Base-by-base conservation (phyloP, 139 green algal species). In the Dunaliella primolecta region DNA sequence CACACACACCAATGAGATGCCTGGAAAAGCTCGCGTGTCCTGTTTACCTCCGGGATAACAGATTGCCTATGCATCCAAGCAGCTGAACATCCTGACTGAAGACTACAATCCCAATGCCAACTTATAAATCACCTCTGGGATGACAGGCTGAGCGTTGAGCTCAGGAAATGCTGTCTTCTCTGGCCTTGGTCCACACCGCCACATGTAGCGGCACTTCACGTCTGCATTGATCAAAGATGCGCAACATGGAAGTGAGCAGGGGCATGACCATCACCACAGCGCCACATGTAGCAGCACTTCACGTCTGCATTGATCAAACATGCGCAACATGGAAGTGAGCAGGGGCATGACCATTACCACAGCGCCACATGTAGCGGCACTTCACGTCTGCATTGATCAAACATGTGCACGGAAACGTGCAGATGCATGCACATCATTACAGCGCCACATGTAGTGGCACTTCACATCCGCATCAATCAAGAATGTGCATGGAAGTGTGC, bases 261-360 rank as follows among this genome's bases (percentile, higher is more conserved):
- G n/a, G n/a, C n/a, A n/a, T n/a, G n/a, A n/a, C n/a, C n/a, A n/a
- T n/a, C n/a, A n/a, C 95, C 95, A 37, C 97, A 80, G 7, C 92
- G 88, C 95, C 94, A 97, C 79, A 99, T 94, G 91, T 92, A 99
- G 25, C 96, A 89, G 92, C 96, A 98, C 89, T 99, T 99, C 29
- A 87, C 55, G 80, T 92, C 89, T 90, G 85, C 32, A n/a, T n/a
- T n/a, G n/a, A 77, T 31, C 71, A 31, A 77, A 31, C 11, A 32
- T 32, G 71, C 25, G 71, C 29, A 15, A 3, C 34, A 55, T 38
- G 31, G 25, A n/a, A n/a, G n/a, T n/a, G n/a, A n/a, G n/a, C n/a
- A n/a, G n/a, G n/a, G n/a, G n/a, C n/a, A n/a, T n/a, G n/a, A n/a
- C n/a, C n/a, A n/a, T n/a, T n/a, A n/a, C 95, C 95, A 37, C 97